Conservation (phyloP, 768 basidiomycete genomes). For the Agrocybe praecox region DNA sequence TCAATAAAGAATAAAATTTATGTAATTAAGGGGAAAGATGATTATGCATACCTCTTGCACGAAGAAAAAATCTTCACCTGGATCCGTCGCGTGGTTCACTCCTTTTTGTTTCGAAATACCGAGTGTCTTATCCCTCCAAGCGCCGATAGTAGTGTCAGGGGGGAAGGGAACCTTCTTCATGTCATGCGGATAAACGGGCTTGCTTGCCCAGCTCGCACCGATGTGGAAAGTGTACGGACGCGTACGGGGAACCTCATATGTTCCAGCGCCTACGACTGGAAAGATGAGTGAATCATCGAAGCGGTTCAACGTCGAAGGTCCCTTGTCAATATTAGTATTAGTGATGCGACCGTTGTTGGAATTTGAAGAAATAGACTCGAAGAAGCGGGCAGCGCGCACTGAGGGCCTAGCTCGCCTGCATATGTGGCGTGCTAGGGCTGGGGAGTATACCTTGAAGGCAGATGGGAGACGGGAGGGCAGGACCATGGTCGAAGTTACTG, state of each 20-base stretch:
- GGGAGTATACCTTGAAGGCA: constrained; percentile 9
- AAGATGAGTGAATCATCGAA: background rate
- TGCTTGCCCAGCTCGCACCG: constrained; percentile 78
- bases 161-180: constrained; percentile 52
- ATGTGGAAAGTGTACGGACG: constrained; percentile 73
- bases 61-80: constrained; percentile 56
- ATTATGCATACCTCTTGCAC: constrained; percentile 62
- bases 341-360: background rate
- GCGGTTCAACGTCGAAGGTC: background rate
- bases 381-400: background rate
- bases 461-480: background rate
- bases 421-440: constrained; percentile 16
- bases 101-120: constrained; percentile 42
- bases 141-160: constrained; percentile 55
- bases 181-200: constrained; percentile 48
- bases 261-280: background rate
- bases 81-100: constrained; percentile 19
- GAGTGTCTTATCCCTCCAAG: constrained; percentile 72
- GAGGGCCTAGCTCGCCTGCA: constrained; percentile 6
- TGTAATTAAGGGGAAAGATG: no score
- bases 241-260: background rate
- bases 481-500: background rate
- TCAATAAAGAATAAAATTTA: constrained; percentile 4
- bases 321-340: background rate
- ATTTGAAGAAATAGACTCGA: constrained; percentile 3